Evolutionary conservation across 2,329 filamentous ascomycete species (phyloP).

Genomic region (Colletotrichum musicola): DNA sequence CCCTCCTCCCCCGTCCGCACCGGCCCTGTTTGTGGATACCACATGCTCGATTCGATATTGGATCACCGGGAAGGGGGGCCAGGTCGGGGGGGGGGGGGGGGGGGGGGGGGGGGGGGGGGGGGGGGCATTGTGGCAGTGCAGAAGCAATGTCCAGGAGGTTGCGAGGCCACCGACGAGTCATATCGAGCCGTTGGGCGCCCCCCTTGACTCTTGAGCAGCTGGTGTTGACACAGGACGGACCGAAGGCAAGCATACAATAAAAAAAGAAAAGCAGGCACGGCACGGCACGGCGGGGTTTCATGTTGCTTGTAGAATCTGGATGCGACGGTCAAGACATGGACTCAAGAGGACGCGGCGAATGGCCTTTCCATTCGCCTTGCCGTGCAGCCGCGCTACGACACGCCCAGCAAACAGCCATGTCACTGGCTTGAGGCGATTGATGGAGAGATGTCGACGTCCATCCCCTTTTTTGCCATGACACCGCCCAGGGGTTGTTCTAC

Average conservation of each 20-base stretch:
- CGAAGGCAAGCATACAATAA: too few species aligned
- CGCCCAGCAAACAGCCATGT: slow-evolving; percentile 10
- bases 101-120: too few species aligned
- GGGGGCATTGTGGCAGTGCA: slow-evolving; percentile 29
- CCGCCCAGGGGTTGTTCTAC: too few species aligned
- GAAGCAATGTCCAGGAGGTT: slow-evolving; percentile 30
- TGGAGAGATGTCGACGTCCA: neutral
- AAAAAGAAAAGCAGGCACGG: slow-evolving; percentile 8
- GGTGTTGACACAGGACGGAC: too few species aligned
- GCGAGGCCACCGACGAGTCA: slow-evolving; percentile 26
- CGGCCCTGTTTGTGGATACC: slow-evolving; percentile 31
- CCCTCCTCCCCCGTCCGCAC: slow-evolving; percentile 6
- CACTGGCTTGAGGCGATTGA: slow-evolving; percentile 21
- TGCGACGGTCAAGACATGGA: slow-evolving; percentile 5
- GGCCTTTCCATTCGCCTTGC: neutral
- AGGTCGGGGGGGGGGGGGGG: too few species aligned
- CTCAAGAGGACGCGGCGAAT: slow-evolving; percentile 6
- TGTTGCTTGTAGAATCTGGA: slow-evolving; percentile 17
- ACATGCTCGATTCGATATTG: neutral
- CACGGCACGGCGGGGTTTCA: slow-evolving; percentile 6
- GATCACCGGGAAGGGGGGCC: slow-evolving; percentile 6
- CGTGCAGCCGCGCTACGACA: neutral
- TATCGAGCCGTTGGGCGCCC: neutral
- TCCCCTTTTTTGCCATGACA: too few species aligned
- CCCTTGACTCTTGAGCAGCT: too few species aligned